Percentiles rank a stretch among this genome's conserved stretches.
Evolutionary conservation across 1,139 yeast species (phyloP).

Genomic region (Meyerozyma smithsonii): DNA sequence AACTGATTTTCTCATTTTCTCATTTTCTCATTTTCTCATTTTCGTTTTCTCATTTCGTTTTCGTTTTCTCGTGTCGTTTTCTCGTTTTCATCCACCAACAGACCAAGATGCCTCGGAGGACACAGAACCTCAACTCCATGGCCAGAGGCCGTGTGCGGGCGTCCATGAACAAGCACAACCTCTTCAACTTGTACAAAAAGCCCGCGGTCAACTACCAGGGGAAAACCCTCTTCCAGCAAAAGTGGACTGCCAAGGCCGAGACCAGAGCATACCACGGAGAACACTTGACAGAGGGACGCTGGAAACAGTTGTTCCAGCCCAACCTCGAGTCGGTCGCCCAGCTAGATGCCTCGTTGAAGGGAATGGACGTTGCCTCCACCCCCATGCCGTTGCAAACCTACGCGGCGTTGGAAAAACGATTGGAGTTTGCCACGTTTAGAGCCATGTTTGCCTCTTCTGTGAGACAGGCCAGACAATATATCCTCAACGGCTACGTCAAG

Average conservation of each 20-base stretch:
- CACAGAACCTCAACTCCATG: slow-evolving; percentile 53
- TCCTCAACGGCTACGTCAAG: slow-evolving; percentile 73
- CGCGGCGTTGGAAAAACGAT: slow-evolving; percentile 81
- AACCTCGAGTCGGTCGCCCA: slow-evolving; percentile 82
- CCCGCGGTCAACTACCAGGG: slow-evolving; percentile 47
- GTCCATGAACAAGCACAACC: slow-evolving; percentile 87
- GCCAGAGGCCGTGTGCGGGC: slow-evolving; percentile 77
- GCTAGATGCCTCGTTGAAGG: slow-evolving; percentile 69
- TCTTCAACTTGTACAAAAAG: slow-evolving; percentile 80
- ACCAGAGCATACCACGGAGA: slow-evolving; percentile 97
- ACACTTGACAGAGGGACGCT: slow-evolving; percentile 78
- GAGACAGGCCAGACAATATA: slow-evolving; percentile 90
- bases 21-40: too few relatives aligned
- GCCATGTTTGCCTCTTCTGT: slow-evolving; percentile 91
- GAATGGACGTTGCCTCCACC: slow-evolving; percentile 51
- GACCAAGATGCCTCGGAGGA: slow-evolving; percentile 57
- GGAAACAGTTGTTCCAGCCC: slow-evolving; percentile 68
- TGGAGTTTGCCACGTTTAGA: slow-evolving; percentile 87
- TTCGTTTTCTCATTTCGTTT: too few relatives aligned
- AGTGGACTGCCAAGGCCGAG: slow-evolving; percentile 87
- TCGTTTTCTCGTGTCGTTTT: too few relatives aligned
- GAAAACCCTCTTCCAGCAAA: slow-evolving; percentile 77
- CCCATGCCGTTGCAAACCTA: slow-evolving; percentile 88
- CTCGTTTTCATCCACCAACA: slow-evolving; percentile 4
- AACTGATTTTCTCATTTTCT: too few relatives aligned